Conservation (phyloP, 2,329 filamentous ascomycete genomes). For the Scedosporium minutisporum region DNA sequence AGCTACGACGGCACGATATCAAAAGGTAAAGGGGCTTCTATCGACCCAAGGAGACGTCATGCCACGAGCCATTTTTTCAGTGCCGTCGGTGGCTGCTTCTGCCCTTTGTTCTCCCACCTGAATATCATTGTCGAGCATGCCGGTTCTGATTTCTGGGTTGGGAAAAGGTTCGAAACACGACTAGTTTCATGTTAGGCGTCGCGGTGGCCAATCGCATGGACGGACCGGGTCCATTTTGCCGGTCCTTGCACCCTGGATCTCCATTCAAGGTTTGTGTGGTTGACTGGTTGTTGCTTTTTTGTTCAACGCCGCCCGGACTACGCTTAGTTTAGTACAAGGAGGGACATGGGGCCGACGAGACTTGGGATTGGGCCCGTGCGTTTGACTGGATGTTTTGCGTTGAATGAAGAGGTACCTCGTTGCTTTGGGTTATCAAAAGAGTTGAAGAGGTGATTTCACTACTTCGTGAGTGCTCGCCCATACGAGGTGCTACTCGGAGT, state of each 20-base stretch:
- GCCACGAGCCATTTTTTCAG: not conserved
- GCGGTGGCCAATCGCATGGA: not conserved
- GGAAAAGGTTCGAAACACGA: constrained; percentile 6
- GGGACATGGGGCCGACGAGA: not conserved
- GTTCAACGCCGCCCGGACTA: too few species aligned
- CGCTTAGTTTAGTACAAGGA: too few species aligned
- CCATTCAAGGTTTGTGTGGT: not conserved
- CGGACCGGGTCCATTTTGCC: not conserved
- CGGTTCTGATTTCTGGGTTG: not conserved
- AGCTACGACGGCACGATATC: not conserved
- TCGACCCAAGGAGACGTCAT: not conserved
- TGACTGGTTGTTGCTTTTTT: not conserved
- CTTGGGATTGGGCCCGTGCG: not conserved
- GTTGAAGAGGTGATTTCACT: not conserved
- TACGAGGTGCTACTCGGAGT: too few species aligned
- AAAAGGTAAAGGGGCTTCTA: not conserved
- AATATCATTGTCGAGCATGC: not conserved
- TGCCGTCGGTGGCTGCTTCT: not conserved
- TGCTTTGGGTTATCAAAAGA: not conserved
- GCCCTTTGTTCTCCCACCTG: not conserved
- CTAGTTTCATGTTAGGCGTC: constrained; percentile 6
- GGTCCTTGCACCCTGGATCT: not conserved
- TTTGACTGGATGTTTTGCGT: not conserved
- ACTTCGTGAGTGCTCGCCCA: too few species aligned
- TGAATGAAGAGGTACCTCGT: not conserved